These are phyloP conservation scores for Globisporangium radiosum DNA, from an alignment of 352 stramenopile species.

Conservation along the genomic window DNA sequence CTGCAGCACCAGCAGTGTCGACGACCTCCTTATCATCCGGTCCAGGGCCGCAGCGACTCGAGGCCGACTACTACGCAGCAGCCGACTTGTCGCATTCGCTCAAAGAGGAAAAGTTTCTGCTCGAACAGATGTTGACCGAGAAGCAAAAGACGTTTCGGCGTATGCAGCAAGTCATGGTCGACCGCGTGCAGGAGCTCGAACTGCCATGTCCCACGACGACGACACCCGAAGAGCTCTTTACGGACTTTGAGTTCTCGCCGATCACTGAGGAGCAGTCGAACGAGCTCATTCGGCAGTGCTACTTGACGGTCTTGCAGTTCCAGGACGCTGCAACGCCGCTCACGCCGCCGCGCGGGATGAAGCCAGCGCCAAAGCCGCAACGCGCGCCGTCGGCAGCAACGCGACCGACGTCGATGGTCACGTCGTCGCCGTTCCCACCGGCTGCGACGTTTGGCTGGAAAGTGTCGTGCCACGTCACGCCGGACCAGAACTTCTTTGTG, in stretches of 20 bases:
- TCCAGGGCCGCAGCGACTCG: conserved; percentile 11
- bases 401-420: background rate
- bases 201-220: conserved; percentile 29
- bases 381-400: background rate
- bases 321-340: conserved; percentile 39
- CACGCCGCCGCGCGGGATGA: conserved; percentile 19
- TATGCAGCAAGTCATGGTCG: conserved; percentile 21
- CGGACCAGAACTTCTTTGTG: conserved; percentile 36
- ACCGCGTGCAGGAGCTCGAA: conserved; percentile 39
- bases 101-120: conserved; percentile 60
- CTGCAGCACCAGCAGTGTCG: background rate
- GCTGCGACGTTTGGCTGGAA: conserved; percentile 52
- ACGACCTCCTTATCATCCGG: background rate
- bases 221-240: conserved; percentile 21
- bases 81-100: conserved; percentile 47
- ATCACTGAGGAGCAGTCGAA: conserved; percentile 53
- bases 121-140: conserved; percentile 22
- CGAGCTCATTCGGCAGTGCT: conserved; percentile 46
- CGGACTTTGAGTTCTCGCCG: conserved; percentile 38
- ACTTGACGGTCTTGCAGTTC: conserved; percentile 44
- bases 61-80: conserved; percentile 44
- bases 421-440: conserved; percentile 24
- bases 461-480: conserved; percentile 31
- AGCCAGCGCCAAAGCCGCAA: background rate
- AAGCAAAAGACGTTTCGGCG: conserved; percentile 18